Conservation (phyloP, 1,139 yeast genomes). For the Protomyces macrosporus region DNA sequence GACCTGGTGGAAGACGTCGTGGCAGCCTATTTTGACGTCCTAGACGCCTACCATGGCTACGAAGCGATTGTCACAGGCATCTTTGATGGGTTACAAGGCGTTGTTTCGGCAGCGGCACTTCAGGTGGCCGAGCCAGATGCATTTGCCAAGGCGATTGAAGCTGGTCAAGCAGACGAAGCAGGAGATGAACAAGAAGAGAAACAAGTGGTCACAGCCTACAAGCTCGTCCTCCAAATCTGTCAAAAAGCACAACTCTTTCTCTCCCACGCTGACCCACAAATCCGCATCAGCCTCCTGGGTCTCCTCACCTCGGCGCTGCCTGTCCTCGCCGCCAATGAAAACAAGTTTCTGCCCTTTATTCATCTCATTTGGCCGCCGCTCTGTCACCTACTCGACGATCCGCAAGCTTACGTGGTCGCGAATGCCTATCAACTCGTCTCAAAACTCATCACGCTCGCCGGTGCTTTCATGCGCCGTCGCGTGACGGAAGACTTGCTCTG, state of each 20-base stretch:
- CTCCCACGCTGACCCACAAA: conserved; percentile 57
- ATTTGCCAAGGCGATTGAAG: conserved; percentile 1
- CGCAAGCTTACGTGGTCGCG: conserved; percentile 40
- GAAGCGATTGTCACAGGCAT: conserved; percentile 64
- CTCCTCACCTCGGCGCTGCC: conserved; percentile 53
- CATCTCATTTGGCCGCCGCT: conserved; percentile 65
- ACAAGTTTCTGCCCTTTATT: conserved; percentile 58
- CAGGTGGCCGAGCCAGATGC: conserved; percentile 29
- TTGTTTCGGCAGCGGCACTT: conserved; percentile 51
- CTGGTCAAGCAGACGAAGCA: conserved; percentile 7
- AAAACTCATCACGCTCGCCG: conserved; percentile 43
- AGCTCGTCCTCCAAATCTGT: conserved; percentile 55
- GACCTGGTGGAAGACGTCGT: conserved; percentile 68
- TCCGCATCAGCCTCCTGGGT: conserved; percentile 54
- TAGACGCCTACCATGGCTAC: conserved; percentile 84
- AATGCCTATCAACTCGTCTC: conserved; percentile 43
- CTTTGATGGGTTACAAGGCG: conserved; percentile 62
- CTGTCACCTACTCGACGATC: conserved; percentile 36
- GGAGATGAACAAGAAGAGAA: conserved; percentile 49
- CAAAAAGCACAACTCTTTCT: conserved; percentile 66
- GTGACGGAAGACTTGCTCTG: conserved; percentile 26
- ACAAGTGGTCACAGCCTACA: conserved; percentile 59
- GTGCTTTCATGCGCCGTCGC: conserved; percentile 45
- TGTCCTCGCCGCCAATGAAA: conserved; percentile 56
- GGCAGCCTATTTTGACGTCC: conserved; percentile 63